Evolutionary conservation across 2,329 filamentous ascomycete genomes (phyloP).

Genomic region (Talaromyces sp.): DNA sequence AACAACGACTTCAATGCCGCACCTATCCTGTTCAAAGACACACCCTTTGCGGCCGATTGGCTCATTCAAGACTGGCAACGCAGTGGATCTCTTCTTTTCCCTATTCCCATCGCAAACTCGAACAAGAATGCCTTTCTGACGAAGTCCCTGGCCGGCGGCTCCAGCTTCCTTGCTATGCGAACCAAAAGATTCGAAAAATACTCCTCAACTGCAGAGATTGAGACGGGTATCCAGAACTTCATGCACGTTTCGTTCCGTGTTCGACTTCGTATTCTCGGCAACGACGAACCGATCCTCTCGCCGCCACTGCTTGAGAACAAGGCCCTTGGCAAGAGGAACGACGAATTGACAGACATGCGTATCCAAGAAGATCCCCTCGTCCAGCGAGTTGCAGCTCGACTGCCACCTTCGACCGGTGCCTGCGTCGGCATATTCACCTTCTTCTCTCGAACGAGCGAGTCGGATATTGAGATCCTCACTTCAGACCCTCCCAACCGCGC

Average conservation of each 20-base stretch:
- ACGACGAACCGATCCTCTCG: slow-evolving; percentile 19
- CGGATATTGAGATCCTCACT: slow-evolving; percentile 56
- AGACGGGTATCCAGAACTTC: slow-evolving; percentile 46
- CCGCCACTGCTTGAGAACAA: slow-evolving; percentile 14
- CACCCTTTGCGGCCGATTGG: slow-evolving; percentile 40
- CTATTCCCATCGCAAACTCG: slow-evolving; percentile 48
- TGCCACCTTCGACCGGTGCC: slow-evolving; percentile 45
- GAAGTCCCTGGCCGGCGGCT: slow-evolving; percentile 24
- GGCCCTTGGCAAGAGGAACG: slow-evolving; percentile 1
- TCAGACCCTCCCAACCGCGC: slow-evolving; percentile 45
- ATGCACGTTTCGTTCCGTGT: slow-evolving; percentile 52
- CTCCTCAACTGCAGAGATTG: slow-evolving; percentile 52
- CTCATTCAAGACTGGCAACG: slow-evolving; percentile 49
- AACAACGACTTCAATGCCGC: slow-evolving; percentile 21
- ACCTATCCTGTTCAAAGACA: slow-evolving; percentile 34
- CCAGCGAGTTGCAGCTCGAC: slow-evolving; percentile 13
- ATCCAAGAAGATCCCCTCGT: slow-evolving; percentile 10
- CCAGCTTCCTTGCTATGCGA: slow-evolving; percentile 50
- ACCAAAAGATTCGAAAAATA: slow-evolving; percentile 45
- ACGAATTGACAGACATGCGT: background rate
- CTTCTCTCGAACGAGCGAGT: slow-evolving; percentile 48
- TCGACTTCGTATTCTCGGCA: slow-evolving; percentile 43
- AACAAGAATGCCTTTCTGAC: slow-evolving; percentile 49
- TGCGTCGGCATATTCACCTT: slow-evolving; percentile 55
- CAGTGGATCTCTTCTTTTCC: slow-evolving; percentile 35